phyloP scores from a whole-genome alignment of 2,329 filamentous ascomycete genomes.

The Fusarium sp. region DNA sequence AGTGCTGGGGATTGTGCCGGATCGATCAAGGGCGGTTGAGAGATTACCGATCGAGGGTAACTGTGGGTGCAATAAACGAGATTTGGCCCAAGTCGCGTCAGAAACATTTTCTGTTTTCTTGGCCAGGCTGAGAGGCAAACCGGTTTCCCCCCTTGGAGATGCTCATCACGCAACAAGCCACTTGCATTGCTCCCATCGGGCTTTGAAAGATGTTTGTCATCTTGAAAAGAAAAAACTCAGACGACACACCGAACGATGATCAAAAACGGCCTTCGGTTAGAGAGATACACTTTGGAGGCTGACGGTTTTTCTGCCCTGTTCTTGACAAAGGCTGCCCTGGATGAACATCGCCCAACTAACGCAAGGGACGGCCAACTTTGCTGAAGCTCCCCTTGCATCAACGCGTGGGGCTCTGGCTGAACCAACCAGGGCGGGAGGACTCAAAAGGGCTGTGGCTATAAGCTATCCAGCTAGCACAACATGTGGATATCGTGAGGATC shows the following conservation, averaged over 20 bases:
- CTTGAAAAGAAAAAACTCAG: slow-evolving; percentile 5
- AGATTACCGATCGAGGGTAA: slow-evolving; percentile 3
- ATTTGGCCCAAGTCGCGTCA: background rate
- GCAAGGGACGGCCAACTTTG: slow-evolving; percentile 22
- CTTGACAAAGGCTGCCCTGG: background rate
- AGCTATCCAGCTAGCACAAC: slow-evolving; percentile 3
- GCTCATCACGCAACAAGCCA: background rate
- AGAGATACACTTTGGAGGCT: slow-evolving; percentile 18
- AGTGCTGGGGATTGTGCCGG: slow-evolving; percentile 13
- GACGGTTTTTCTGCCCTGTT: slow-evolving; percentile 5
- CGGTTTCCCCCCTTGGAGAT: background rate
- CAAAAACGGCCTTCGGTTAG: slow-evolving; percentile 8
- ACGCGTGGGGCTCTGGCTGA: slow-evolving; percentile 3
- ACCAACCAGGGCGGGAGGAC: background rate
- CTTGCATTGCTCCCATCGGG: background rate
- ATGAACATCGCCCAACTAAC: slow-evolving; percentile 9
- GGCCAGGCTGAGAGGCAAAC: background rate
- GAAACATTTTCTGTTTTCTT: background rate
- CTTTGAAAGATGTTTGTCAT: slow-evolving; percentile 6
- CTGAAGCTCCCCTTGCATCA: slow-evolving; percentile 18
- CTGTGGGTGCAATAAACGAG: background rate
- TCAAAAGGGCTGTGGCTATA: slow-evolving; percentile 18
- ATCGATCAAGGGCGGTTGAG: slow-evolving; percentile 7
- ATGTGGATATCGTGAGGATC: background rate
- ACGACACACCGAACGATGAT: slow-evolving; percentile 8